Base-by-base conservation (phyloP, 768 basidiomycete species). In the Xerocomellus amylosporus region DNA sequence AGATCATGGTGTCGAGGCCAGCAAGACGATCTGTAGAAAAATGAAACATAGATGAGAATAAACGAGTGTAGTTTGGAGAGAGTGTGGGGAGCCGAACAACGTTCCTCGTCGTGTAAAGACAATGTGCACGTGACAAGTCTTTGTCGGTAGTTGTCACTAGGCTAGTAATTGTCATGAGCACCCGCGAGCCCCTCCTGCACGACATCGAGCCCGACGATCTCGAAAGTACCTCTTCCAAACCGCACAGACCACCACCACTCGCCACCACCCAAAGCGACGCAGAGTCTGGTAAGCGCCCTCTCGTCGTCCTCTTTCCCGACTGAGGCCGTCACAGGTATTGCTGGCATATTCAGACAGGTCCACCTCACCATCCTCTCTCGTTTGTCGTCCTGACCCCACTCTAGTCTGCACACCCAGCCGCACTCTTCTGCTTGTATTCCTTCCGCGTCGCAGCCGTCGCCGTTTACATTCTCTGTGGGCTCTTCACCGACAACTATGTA, bases 381-480 rank as follows among this genome's bases (percentile, higher is more conserved):
- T 47, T 40, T 31, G 34, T 28, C 43, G 41, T 54, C 41, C 60
- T 64, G 46, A 69, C 48, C 40, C n/a, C 36, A 4, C 40, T 39
- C 53, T 63, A 90, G 87, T 91, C 90, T 51, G 81, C 88, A 10
- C 90, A 91, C 64, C 89, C 94, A 4, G 63, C 88, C 41, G 85
- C 86, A 14, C 79, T 99, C n/a, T 83, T 94, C 65, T 91, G 86
- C 70, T 79, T 98, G 40, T 98, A 87, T 71, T 72, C 93, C 67
- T 97, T 99, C 77, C 82, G 94, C 43, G 80, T 84, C 56, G 79
- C 86, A 7, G 96, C 97, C n/a, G 83, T 99, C 51, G 76, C 86
- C 8, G 90, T 94, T 4, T 99, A 99, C 71, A 81, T 98, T 43
- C 79, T 98, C n/a, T 93, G 88, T 59, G 96, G 94, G 3, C 87